phyloP scores from a whole-genome alignment of 768 basidiomycete genomes.

The Psilocybe tampanensis region DNA sequence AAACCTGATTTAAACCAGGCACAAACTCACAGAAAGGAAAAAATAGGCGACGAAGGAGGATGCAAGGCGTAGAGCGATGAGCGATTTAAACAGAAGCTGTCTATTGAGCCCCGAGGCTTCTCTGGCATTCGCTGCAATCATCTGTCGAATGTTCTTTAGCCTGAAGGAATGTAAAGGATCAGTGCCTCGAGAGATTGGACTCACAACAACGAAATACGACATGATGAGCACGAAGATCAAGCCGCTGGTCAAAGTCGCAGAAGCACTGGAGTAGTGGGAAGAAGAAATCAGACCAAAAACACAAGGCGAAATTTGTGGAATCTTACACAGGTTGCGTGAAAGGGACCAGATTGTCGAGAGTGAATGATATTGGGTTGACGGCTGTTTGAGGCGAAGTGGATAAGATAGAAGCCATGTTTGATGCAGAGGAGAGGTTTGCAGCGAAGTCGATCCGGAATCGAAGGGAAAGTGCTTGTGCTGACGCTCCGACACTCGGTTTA shows the following conservation, averaged over 20 bases:
- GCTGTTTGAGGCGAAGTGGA: constrained; percentile 52
- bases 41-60: constrained; percentile 36
- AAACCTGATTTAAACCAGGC: neutral
- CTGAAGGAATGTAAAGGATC: neutral
- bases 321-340: constrained; percentile 68
- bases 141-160: constrained; percentile 18
- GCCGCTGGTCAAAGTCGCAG: constrained; percentile 56
- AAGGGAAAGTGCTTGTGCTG: constrained; percentile 32
- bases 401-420: constrained; percentile 35
- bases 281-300: neutral
- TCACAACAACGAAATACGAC: constrained; percentile 42
- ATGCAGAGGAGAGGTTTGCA: constrained; percentile 11
- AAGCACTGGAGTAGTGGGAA: constrained; percentile 38
- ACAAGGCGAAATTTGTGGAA: neutral
- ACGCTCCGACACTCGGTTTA: constrained; percentile 30
- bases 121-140: constrained; percentile 38
- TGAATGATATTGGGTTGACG: constrained; percentile 49
- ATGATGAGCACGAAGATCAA: constrained; percentile 56
- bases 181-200: constrained; percentile 15
- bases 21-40: constrained; percentile 34
- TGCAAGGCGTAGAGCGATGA: constrained; percentile 35
- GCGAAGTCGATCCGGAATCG: constrained; percentile 21
- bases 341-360: constrained; percentile 52
- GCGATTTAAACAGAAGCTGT: constrained; percentile 31
- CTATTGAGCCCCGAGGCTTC: constrained; percentile 35